These are phyloP conservation scores for Coniferiporia weirii DNA, from an alignment of 1,284 basidiomycete genomes.

Conservation along the genomic window DNA sequence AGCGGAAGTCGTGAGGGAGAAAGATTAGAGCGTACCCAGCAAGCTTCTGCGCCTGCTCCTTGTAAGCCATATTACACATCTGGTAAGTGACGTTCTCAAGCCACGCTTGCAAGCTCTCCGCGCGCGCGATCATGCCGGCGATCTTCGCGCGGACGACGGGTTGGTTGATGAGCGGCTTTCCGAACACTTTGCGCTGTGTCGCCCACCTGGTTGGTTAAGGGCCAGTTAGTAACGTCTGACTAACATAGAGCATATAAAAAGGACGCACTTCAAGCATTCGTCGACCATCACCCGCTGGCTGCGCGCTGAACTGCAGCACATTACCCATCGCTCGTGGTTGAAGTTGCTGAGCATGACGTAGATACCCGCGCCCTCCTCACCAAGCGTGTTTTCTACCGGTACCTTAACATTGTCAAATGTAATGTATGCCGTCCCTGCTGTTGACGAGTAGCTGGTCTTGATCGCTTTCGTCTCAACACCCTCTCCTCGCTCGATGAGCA, in stretches of 20 bases:
- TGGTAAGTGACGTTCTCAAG: slow-evolving; percentile 87
- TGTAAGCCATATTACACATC: slow-evolving; percentile 80
- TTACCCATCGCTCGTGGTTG: slow-evolving; percentile 71
- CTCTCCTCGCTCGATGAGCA: slow-evolving; percentile 71
- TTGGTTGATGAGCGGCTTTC: slow-evolving; percentile 77
- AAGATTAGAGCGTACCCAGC: slow-evolving; percentile 29
- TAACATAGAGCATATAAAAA: neutral
- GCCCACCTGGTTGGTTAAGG: slow-evolving; percentile 54
- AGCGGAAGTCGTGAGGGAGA: neutral
- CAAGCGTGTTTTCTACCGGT: slow-evolving; percentile 82
- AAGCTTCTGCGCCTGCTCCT: slow-evolving; percentile 36
- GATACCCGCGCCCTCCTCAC: slow-evolving; percentile 78
- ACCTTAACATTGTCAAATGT: slow-evolving; percentile 87
- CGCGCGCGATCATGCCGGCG: slow-evolving; percentile 80
- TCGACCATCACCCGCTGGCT: slow-evolving; percentile 56
- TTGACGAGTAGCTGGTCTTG: slow-evolving; percentile 75
- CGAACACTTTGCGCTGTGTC: slow-evolving; percentile 78
- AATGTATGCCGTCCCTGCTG: slow-evolving; percentile 81
- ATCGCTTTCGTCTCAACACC: slow-evolving; percentile 83
- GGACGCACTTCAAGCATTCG: slow-evolving; percentile 60
- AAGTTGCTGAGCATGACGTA: slow-evolving; percentile 75
- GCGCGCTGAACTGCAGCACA: slow-evolving; percentile 59
- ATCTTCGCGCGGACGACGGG: slow-evolving; percentile 83
- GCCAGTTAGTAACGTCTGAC: neutral
- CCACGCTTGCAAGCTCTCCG: slow-evolving; percentile 81